phyloP scores from a whole-genome alignment of 2,329 filamentous ascomycete species.

The Dendrostoma leiphaemia region DNA sequence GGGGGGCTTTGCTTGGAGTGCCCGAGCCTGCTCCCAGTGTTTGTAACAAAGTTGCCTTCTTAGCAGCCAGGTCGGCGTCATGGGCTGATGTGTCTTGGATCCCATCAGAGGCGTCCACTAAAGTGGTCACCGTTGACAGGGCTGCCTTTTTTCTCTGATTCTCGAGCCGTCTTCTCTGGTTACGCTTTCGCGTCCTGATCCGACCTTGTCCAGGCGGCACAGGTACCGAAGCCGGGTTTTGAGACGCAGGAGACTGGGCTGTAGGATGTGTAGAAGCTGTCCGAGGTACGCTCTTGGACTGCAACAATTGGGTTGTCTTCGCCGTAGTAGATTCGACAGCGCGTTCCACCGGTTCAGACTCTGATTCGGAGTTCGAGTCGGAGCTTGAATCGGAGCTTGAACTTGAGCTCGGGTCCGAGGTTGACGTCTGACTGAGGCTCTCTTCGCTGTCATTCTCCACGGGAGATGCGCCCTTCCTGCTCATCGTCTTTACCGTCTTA shows the following conservation, averaged over 20 bases:
- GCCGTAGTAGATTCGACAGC: conserved; percentile 22
- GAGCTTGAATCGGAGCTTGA: conserved; percentile 21
- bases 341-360: conserved; percentile 29
- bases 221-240: not conserved
- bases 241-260: not conserved
- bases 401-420: conserved; percentile 14
- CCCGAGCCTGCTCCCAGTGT: not conserved
- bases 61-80: conserved; percentile 31
- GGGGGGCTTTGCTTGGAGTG: not conserved
- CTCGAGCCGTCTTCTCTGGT: conserved; percentile 43
- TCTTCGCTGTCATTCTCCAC: conserved; percentile 10
- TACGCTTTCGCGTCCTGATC: conserved; percentile 48
- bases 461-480: conserved; percentile 13
- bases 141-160: conserved; percentile 19
- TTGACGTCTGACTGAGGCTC: not conserved
- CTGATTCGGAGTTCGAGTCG: conserved; percentile 34
- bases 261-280: not conserved
- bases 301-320: not conserved
- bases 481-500: conserved; percentile 11
- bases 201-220: conserved; percentile 30
- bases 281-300: not conserved
- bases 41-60: conserved; percentile 39
- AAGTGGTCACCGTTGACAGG: not conserved
- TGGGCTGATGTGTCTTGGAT: not conserved
- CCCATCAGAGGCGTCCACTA: not conserved